Evolutionary conservation across 2,329 filamentous ascomycete genomes (phyloP), one percentile per base, ranked within the genome.

Genomic region (Talaromyces sp.): DNA sequence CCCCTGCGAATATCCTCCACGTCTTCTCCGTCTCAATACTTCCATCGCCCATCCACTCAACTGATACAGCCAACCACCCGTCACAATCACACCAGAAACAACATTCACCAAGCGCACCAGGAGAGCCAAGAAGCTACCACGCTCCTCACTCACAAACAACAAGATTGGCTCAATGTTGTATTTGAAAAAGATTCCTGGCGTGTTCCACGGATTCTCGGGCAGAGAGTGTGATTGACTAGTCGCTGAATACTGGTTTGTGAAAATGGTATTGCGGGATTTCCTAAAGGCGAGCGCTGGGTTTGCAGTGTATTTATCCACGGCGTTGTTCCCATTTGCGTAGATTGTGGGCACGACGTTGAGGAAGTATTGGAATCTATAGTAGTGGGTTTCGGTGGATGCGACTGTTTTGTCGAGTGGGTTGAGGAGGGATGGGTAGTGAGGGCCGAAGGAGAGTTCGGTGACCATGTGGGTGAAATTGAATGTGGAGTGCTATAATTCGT

Each of bases 391-490:
- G n/a, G 89, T 93, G 3, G 80, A 76, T 67, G 92, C 89, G 74
- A 92, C 84, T 45, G 94, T 97, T 64, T 88, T 87, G 77, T 97
- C 94, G 67, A 99, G 89, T 0, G 94, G 94, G 77, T 99, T 99
- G 68, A 88, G 83, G 57, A 99, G 86, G 25, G 88, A 90, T 1
- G 94, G 93, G 77, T 97, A 97, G 78, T 92, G 96, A n/a, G 91
- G 88, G 3, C 94, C 94, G 74, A 96, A 99, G 59, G 92, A 97
- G 66, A 99, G 84, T 75, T 99, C 94, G 67, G 89, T 92, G 78
- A 99, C 85, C 73, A 96, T 87, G 78, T 99, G 94, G 33, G 91
- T 93, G 81, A 99, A 99, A 81, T 99, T 97, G 82, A 99, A 97
- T 21, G 81, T 89, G 93, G 66, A 37, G 25, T 60, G 58, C 53